These are phyloP conservation scores for Penicillium verrucosum DNA, from an alignment of 2,329 filamentous ascomycete genomes.

Conservation along the genomic window DNA sequence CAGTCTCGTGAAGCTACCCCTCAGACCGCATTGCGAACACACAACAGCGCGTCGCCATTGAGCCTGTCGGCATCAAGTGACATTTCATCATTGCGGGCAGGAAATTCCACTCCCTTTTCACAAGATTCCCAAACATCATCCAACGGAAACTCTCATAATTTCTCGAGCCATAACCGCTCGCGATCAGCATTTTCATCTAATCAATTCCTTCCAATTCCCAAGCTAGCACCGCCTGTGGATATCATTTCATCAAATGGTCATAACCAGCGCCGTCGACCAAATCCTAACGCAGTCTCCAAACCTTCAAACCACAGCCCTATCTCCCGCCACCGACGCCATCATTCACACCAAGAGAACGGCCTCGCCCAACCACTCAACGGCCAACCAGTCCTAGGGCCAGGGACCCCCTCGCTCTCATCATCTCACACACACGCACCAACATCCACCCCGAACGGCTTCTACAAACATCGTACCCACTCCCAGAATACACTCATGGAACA, in stretches of 20 bases:
- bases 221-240: constrained; percentile 45
- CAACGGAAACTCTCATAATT: constrained; percentile 12
- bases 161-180: constrained; percentile 12
- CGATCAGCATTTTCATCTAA: constrained; percentile 20
- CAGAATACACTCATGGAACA: constrained; percentile 49
- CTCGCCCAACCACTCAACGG: constrained; percentile 19
- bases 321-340: constrained; percentile 31
- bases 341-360: constrained; percentile 32
- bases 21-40: constrained; percentile 13
- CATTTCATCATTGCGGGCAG: constrained; percentile 47
- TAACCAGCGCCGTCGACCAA: constrained; percentile 36
- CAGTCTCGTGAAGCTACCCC: constrained; percentile 60
- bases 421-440: constrained; percentile 15
- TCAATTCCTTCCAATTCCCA: constrained; percentile 26
- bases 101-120: constrained; percentile 13
- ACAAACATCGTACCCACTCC: constrained; percentile 37
- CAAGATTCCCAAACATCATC: constrained; percentile 7
- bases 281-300: constrained; percentile 32
- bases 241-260: constrained; percentile 36
- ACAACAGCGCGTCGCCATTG: constrained; percentile 12
- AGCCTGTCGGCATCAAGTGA: constrained; percentile 65
- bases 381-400: constrained; percentile 26
- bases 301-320: constrained; percentile 20
- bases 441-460: constrained; percentile 23
- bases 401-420: constrained; percentile 32